phyloP scores from a whole-genome alignment of 2,329 filamentous ascomycete genomes.

The Chaetomium sp. region DNA sequence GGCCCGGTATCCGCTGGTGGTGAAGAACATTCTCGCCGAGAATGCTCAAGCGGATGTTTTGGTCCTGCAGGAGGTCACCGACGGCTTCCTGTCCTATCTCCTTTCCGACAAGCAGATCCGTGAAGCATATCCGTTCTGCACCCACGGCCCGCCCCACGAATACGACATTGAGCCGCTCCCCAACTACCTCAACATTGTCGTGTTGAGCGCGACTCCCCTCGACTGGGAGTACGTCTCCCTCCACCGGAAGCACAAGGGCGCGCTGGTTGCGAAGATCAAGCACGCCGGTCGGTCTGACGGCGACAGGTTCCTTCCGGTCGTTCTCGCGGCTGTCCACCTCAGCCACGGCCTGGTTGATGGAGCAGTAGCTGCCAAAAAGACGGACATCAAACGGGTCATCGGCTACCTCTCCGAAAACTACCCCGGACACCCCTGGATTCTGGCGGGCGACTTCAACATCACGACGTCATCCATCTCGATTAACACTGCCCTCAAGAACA shows the following conservation, averaged over 20 bases:
- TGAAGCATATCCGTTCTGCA: constrained; percentile 56
- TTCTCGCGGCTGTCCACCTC: constrained; percentile 62
- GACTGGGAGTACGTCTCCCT: constrained; percentile 59
- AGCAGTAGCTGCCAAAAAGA: constrained; percentile 58
- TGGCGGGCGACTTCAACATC: constrained; percentile 68
- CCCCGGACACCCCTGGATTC: constrained; percentile 51
- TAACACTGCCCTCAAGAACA: constrained; percentile 52
- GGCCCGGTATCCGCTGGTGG: constrained; percentile 47
- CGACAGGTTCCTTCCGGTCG: constrained; percentile 42
- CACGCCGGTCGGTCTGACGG: constrained; percentile 37
- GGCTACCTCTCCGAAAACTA: constrained; percentile 49
- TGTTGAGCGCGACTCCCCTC: constrained; percentile 60
- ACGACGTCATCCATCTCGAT: constrained; percentile 61
- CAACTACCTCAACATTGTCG: constrained; percentile 62
- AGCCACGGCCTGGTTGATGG: constrained; percentile 62
- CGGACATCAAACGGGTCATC: constrained; percentile 56
- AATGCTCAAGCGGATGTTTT: constrained; percentile 51
- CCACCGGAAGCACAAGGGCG: constrained; percentile 59
- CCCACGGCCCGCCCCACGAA: constrained; percentile 59
- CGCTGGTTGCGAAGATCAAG: constrained; percentile 51
- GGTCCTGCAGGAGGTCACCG: constrained; percentile 65
- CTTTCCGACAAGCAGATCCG: constrained; percentile 51
- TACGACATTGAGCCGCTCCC: constrained; percentile 56
- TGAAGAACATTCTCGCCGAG: constrained; percentile 48
- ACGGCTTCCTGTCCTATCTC: constrained; percentile 61